These are phyloP conservation scores for Penicillium nordicum DNA, from an alignment of 2,329 filamentous ascomycete species.

Conservation along the genomic window DNA sequence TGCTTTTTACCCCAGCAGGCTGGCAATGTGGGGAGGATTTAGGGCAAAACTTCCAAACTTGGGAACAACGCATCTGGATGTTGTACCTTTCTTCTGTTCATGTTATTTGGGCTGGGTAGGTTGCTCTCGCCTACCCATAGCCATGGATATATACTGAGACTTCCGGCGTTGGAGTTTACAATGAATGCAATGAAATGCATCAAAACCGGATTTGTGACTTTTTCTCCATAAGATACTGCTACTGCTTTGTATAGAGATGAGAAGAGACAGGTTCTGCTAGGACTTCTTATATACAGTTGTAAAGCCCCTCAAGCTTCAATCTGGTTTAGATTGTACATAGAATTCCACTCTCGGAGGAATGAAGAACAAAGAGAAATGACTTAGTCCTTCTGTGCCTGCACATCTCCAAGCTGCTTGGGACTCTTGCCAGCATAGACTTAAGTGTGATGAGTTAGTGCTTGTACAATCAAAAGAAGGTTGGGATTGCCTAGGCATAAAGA, in stretches of 20 bases:
- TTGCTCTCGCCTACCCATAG: background rate
- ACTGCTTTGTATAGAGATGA: background rate
- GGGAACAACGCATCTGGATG: background rate
- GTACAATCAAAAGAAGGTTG: background rate
- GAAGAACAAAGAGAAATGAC: background rate
- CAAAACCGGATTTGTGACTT: background rate
- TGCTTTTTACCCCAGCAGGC: constrained; percentile 17
- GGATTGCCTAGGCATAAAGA: background rate
- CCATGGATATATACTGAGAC: constrained; percentile 8
- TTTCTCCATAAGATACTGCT: background rate
- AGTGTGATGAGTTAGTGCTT: background rate
- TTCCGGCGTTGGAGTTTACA: background rate
- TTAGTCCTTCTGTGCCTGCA: background rate
- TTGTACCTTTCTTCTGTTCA: constrained; percentile 5
- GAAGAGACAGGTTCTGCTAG: background rate
- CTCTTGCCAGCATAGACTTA: constrained; percentile 28
- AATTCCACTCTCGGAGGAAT: background rate
- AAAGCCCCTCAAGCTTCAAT: background rate
- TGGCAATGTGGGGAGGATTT: constrained; percentile 13
- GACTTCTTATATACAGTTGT: constrained; percentile 1
- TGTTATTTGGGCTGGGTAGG: background rate
- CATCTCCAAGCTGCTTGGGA: constrained; percentile 13
- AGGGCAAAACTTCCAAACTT: background rate
- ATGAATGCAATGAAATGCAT: background rate
- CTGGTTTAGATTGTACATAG: background rate